Conservation (phyloP, 345 rosid species). For the Alliaria petiolata region DNA sequence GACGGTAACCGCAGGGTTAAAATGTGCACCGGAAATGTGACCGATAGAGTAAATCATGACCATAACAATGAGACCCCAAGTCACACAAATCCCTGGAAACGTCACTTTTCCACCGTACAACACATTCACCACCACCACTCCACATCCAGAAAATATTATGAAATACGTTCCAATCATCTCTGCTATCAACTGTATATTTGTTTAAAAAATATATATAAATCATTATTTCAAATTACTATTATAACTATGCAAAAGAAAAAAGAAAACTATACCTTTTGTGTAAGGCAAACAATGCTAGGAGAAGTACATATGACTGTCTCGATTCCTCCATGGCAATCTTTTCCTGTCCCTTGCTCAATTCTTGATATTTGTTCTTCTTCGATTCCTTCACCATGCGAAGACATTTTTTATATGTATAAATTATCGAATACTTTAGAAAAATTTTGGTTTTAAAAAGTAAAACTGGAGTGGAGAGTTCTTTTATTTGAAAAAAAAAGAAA, state of each 20-base stretch:
- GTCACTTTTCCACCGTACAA: slow-evolving; percentile 47
- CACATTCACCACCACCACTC: slow-evolving; percentile 59
- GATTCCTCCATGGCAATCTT: slow-evolving; percentile 19
- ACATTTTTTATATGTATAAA: not conserved
- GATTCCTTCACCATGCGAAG: slow-evolving; percentile 1
- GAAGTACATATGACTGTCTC: slow-evolving; percentile 24
- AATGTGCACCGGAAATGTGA: slow-evolving; percentile 84
- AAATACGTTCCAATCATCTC: slow-evolving; percentile 72
- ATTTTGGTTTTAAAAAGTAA: not conserved
- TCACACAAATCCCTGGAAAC: slow-evolving; percentile 61
- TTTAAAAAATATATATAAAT: not conserved
- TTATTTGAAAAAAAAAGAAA: not conserved
- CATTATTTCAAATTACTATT: not conserved
- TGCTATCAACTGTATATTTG: slow-evolving; percentile 45
- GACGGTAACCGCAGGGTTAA: slow-evolving; percentile 73
- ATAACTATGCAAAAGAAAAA: not conserved
- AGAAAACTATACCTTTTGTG: slow-evolving; percentile 17
- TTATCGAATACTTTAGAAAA: not conserved
- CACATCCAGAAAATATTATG: slow-evolving; percentile 70
- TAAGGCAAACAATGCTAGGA: slow-evolving; percentile 25
- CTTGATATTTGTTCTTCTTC: slow-evolving; percentile 31
- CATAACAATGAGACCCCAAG: slow-evolving; percentile 74
- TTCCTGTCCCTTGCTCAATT: slow-evolving; percentile 14
- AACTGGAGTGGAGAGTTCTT: not conserved
- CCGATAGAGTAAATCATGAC: slow-evolving; percentile 68